A percentile compares a stretch with the other conserved stretches of the same genome.
These are phyloP conservation scores for Marasmius sp. DNA, from an alignment of 1,284 basidiomycete genomes.

Conservation along the genomic window DNA sequence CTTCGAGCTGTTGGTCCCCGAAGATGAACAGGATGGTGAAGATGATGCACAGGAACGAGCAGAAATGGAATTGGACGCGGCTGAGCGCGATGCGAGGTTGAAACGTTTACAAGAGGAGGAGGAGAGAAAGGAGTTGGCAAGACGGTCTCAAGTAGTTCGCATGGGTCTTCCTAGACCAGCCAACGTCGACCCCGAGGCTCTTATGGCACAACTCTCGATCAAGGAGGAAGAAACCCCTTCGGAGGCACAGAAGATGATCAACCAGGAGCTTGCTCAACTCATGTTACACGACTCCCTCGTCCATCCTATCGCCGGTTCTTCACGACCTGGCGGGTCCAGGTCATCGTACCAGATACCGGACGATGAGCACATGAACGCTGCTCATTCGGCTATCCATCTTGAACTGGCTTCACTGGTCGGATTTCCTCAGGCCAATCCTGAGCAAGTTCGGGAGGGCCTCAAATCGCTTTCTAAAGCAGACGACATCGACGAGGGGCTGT, in stretches of 20 bases:
- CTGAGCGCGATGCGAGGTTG: conserved; percentile 85
- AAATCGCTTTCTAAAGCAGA: conserved; percentile 61
- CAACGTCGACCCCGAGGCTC: conserved; percentile 70
- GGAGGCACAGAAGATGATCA: conserved; percentile 66
- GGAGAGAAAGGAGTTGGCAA: conserved; percentile 74
- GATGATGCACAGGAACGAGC: conserved; percentile 40
- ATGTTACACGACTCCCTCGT: conserved; percentile 88
- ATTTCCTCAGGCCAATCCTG: conserved; percentile 80
- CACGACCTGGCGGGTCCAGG: conserved; percentile 70
- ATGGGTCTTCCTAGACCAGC: conserved; percentile 84
- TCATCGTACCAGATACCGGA: conserved; percentile 78
- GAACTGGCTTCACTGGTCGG: conserved; percentile 84
- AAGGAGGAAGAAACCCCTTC: conserved; percentile 48
- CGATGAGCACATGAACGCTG: conserved; percentile 76
- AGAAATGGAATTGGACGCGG: conserved; percentile 80
- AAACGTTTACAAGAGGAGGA: conserved; percentile 74
- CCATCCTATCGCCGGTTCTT: conserved; percentile 88
- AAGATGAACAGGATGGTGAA: conserved; percentile 73
- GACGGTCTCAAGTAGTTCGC: conserved; percentile 84
- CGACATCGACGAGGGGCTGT: conserved; percentile 51
- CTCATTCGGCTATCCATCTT: conserved; percentile 71
- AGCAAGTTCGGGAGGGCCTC: conserved; percentile 77
- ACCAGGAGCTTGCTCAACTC: conserved; percentile 78
- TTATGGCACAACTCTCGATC: conserved; percentile 63
- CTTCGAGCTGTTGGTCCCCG: conserved; percentile 92